Base-by-base conservation (phyloP, 1,139 yeast genomes). In the Citeromyces siamensis region DNA sequence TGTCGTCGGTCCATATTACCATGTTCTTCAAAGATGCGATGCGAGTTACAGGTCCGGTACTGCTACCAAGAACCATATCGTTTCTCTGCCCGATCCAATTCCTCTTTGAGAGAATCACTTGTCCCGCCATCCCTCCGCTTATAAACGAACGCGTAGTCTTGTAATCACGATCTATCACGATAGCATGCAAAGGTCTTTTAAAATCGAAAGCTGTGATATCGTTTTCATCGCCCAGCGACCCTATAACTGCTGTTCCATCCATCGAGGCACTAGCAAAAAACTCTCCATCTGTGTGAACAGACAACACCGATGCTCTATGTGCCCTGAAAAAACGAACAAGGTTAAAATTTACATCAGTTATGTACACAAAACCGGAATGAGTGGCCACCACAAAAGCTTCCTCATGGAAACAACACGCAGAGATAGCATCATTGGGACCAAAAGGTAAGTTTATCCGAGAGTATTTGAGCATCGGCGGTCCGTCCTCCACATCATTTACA, bases 101-200 rank as follows among this genome's bases (percentile, higher is more conserved):
- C 42, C 76, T 67, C 35, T 79, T 80, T 1, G 94, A 79, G 38
- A 77, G 60, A 0, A 82, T 60, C 0, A 90, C 79, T 40, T 82
- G 75, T 0, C 97, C 97, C 12, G 90, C 80, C 64, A 80, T 85
- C 0, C 97, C 97, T 3, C 97, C 97, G 28, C 88, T 78, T 0
- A 84, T 65, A 46, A 85, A 86, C 8, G 79, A 67, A 40, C 75
- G 70, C 0, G 76, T 66, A 9, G 64, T 66, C 33, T 56, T 53
- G 52, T 82, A 90, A 42, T 78, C 72, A 14, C 75, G 72, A 46
- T 84, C 94, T 5, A 93, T 55, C 0, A 88, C 81, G 3, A 90
- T 93, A 0, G 94, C 75, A 52, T 86, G 94, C 0, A 93, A 72
- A 0, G 98, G 97, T 23, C 97, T 61, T 48, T 82, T 80, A 54